Percentiles rank a stretch among this genome's conserved stretches.
Conservation (phyloP, 1,284 basidiomycete genomes). For the Cystobasidium sp. region DNA sequence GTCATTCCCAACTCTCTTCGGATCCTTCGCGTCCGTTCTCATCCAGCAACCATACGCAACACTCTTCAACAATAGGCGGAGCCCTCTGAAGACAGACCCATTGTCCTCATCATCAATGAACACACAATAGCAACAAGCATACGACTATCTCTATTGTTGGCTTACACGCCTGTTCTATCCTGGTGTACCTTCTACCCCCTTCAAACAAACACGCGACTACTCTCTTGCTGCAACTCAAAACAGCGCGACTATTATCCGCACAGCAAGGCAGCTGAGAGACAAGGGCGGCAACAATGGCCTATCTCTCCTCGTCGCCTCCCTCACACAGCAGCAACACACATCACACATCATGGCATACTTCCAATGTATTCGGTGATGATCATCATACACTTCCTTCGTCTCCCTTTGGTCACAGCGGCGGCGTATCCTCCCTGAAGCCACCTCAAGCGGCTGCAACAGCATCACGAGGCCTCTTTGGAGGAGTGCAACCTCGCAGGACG, state of each 20-base stretch:
- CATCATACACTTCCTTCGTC: slow-evolving; percentile 4
- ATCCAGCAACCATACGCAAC: too few relatives aligned
- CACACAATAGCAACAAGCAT: too few relatives aligned
- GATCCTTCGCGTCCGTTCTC: too few relatives aligned
- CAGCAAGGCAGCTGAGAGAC: not conserved
- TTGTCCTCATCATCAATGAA: too few relatives aligned
- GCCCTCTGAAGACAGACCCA: too few relatives aligned
- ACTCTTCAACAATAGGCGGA: too few relatives aligned
- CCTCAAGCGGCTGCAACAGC: slow-evolving; percentile 12
- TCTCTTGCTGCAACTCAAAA: not conserved
- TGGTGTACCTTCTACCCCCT: not conserved
- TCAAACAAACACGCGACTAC: not conserved
- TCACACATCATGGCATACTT: slow-evolving; percentile 9
- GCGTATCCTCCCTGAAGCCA: slow-evolving; percentile 10
- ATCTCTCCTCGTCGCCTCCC: slow-evolving; percentile 31
- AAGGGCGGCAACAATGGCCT: slow-evolving; percentile 23
- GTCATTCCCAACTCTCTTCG: too few relatives aligned
- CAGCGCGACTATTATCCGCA: slow-evolving; percentile 13
- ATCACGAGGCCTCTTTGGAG: slow-evolving; percentile 14
- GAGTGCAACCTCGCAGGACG: slow-evolving; percentile 2
- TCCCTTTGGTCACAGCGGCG: not conserved
- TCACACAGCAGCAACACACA: not conserved
- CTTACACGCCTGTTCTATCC: not conserved
- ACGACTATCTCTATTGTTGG: too few relatives aligned
- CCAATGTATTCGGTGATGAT: slow-evolving; percentile 11